These are phyloP conservation scores for Hydrangea macrophylla DNA, from an alignment of 148 eudicot genomes.

Conservation along the genomic window DNA sequence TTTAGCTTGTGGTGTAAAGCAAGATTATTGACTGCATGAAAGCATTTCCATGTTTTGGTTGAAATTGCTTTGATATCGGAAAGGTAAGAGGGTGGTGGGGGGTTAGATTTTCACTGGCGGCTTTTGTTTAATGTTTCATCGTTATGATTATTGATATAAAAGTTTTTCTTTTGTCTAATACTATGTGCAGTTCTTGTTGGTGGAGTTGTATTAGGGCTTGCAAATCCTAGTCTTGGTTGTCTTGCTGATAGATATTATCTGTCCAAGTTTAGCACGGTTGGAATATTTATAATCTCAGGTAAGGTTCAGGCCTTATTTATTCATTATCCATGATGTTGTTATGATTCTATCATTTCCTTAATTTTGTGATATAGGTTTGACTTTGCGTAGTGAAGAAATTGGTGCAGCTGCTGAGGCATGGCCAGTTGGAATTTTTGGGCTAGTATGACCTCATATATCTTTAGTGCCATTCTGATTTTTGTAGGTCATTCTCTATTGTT, in stretches of 20 bases:
- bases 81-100: too few relatives aligned
- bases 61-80: too few relatives aligned
- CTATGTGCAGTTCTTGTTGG: conserved; percentile 69
- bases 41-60: too few relatives aligned
- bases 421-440: conserved; percentile 86
- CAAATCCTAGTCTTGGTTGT: conserved; percentile 79
- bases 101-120: not conserved
- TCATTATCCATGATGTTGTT: not conserved
- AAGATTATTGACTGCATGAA: not conserved
- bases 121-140: not conserved
- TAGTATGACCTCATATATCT: conserved; percentile 48
- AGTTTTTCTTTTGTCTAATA: conserved; percentile 9
- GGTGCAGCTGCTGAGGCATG: conserved; percentile 87
- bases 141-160: not conserved
- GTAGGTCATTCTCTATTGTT: conserved; percentile 15
- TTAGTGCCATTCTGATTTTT: conserved; percentile 11
- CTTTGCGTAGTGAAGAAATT: conserved; percentile 81
- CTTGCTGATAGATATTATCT: conserved; percentile 58
- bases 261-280: conserved; percentile 81
- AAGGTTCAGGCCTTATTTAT: conserved; percentile 16
- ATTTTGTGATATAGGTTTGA: conserved; percentile 59
- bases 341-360: conserved; percentile 10
- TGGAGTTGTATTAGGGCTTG: conserved; percentile 73
- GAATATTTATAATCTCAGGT: conserved; percentile 88
- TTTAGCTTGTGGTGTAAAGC: too few relatives aligned